Conservation (phyloP, 1,139 yeast species). For the Diutina neorugosa region DNA sequence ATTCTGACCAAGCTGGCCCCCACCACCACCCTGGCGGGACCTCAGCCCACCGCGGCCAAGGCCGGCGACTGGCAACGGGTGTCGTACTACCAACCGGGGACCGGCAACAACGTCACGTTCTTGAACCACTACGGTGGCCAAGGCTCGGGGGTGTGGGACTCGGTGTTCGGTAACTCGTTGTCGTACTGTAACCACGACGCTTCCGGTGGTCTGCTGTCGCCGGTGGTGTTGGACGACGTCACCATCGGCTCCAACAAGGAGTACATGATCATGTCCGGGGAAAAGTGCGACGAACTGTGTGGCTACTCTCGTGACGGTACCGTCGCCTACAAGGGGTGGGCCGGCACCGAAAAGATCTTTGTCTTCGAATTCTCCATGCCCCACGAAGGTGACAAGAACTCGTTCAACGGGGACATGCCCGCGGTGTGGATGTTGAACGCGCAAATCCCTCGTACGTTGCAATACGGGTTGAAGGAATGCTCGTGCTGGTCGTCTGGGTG, state of each 20-base stretch:
- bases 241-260: conserved; percentile 47
- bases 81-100: conserved; percentile 17
- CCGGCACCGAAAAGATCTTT: conserved; percentile 1
- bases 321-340: conserved; percentile 4
- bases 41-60: conserved; percentile 7
- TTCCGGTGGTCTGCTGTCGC: conserved; percentile 21
- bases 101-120: conserved; percentile 14
- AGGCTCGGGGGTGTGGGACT: conserved; percentile 18
- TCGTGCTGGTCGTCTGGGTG: conserved; percentile 97
- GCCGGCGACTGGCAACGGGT: conserved; percentile 16
- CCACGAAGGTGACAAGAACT: conserved; percentile 9
- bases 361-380: conserved; percentile 4
- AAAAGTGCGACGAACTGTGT: conserved; percentile 24
- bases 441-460: conserved; percentile 85
- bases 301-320: conserved; percentile 2
- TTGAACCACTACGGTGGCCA: conserved; percentile 18
- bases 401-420: conserved; percentile 57
- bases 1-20: conserved; percentile 5
- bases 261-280: conserved; percentile 47
- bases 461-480: conserved; percentile 71
- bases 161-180: conserved; percentile 16
- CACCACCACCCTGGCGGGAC: conserved; percentile 4
- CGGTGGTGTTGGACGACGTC: conserved; percentile 40
- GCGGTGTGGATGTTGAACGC: conserved; percentile 95
- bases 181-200: conserved; percentile 27